Evolutionary conservation across 306 rosid species (phyloP).

Genomic region (Oxytropis ochrocephala): DNA sequence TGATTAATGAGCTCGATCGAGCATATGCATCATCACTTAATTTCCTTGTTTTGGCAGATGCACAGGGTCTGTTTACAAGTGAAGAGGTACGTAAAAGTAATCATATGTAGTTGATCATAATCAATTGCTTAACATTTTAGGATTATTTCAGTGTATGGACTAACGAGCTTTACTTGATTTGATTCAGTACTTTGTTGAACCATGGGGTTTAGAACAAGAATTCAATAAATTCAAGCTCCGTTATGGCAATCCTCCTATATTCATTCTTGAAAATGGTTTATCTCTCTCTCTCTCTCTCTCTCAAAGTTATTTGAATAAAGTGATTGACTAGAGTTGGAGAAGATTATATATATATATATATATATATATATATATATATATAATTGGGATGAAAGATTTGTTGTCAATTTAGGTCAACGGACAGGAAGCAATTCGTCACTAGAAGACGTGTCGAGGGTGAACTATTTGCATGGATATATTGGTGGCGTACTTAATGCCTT

Average conservation of each 20-base stretch:
- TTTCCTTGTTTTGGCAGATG: slow-evolving; percentile 31
- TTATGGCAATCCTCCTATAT: slow-evolving; percentile 60
- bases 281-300: slow-evolving; percentile 7
- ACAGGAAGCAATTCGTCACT: slow-evolving; percentile 31
- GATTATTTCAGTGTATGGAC: not conserved
- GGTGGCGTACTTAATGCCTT: slow-evolving; percentile 37
- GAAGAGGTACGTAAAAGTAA: slow-evolving; percentile 28
- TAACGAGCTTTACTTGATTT: slow-evolving; percentile 10
- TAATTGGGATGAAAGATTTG: not conserved
- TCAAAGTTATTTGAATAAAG: not conserved
- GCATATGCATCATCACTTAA: too few species aligned
- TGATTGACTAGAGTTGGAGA: not conserved
- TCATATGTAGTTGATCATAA: not conserved
- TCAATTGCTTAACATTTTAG: not conserved
- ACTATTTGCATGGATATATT: slow-evolving; percentile 32
- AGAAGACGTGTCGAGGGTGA: slow-evolving; percentile 38
- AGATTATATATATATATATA: slow-evolving; percentile 2
- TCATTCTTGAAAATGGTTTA: slow-evolving; percentile 64
- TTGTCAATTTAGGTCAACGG: slow-evolving; percentile 32
- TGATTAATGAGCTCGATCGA: too few species aligned
- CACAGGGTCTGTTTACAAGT: not conserved
- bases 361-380: not conserved
- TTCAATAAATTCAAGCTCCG: slow-evolving; percentile 43
- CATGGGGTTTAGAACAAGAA: slow-evolving; percentile 38
- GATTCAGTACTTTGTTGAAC: slow-evolving; percentile 16